These are phyloP conservation scores for Calocybe gambosa DNA, from an alignment of 1,284 basidiomycete genomes.

Conservation along the genomic window DNA sequence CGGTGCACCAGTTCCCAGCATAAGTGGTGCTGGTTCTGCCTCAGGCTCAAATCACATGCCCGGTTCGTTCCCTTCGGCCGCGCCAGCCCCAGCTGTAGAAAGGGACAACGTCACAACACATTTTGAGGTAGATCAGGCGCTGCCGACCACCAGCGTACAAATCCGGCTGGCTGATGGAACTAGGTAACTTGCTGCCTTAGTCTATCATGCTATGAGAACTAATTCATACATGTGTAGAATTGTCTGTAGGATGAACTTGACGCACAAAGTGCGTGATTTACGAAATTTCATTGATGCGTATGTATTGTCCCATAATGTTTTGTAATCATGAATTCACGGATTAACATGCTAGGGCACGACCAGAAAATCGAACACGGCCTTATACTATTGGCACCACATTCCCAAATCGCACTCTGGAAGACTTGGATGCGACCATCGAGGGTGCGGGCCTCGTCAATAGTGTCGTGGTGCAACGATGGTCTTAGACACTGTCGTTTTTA, in stretches of 20 bases:
- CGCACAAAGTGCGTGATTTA: constrained; percentile 86
- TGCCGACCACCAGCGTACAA: constrained; percentile 89
- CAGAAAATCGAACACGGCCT: constrained; percentile 55
- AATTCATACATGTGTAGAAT: constrained; percentile 43
- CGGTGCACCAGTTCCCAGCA: constrained; percentile 48
- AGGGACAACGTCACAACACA: constrained; percentile 41
- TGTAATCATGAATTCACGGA: too few relatives aligned
- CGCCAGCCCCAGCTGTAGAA: constrained; percentile 20
- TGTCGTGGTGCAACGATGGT: constrained; percentile 85
- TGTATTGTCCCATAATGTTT: constrained; percentile 30
- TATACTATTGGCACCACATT: constrained; percentile 86
- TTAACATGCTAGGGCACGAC: constrained; percentile 51
- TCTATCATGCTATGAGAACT: constrained; percentile 4
- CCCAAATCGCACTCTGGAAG: constrained; percentile 71
- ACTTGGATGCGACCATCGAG: constrained; percentile 66
- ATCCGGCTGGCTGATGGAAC: constrained; percentile 88
- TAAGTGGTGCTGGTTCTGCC: constrained; percentile 13
- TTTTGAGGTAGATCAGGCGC: constrained; percentile 78
- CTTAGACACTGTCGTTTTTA: constrained; percentile 28
- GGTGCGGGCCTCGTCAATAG: constrained; percentile 73
- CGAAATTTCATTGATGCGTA: constrained; percentile 87
- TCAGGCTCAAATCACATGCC: constrained; percentile 38
- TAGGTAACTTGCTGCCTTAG: constrained; percentile 49
- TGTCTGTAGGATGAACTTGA: constrained; percentile 86
- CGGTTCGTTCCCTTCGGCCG: constrained; percentile 43